phyloP scores from a whole-genome alignment of 352 stramenopile species.

The Phytophthora macrochlamydospora region DNA sequence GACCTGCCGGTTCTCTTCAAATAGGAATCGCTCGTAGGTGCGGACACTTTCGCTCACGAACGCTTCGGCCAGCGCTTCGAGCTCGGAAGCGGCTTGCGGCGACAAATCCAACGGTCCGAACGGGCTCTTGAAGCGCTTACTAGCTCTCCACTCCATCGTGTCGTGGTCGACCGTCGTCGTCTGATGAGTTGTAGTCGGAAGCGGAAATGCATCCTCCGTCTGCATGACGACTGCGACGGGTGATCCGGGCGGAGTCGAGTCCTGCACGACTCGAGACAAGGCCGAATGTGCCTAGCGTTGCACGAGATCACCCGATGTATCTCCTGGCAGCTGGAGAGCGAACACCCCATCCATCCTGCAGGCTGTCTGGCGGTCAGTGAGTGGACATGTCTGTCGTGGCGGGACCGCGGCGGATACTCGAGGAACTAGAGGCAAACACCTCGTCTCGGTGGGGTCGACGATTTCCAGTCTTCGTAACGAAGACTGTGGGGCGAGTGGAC shows the following conservation, averaged over 20 bases:
- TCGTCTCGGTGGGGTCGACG: background rate
- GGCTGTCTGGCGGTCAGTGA: conserved; percentile 3
- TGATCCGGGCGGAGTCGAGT: background rate
- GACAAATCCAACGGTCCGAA: conserved; percentile 35
- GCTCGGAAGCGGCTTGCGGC: conserved; percentile 20
- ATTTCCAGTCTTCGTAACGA: too few species aligned
- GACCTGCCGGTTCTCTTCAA: conserved; percentile 21
- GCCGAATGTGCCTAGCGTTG: conserved; percentile 17
- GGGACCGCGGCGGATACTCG: background rate
- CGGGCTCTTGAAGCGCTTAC: conserved; percentile 30
- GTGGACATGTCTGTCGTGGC: background rate
- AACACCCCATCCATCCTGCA: conserved; percentile 7
- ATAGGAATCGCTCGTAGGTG: conserved; percentile 38
- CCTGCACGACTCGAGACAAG: background rate
- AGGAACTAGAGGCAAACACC: conserved; percentile 5
- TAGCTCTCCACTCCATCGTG: conserved; percentile 26
- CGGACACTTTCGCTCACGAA: conserved; percentile 36
- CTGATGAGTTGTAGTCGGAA: conserved; percentile 2
- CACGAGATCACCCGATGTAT: background rate
- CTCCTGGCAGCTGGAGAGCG: conserved; percentile 20
- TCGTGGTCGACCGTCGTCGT: background rate
- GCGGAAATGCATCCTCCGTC: conserved; percentile 11
- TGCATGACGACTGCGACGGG: background rate
- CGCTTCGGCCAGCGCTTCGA: conserved; percentile 35
- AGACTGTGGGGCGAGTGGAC: background rate